phyloP scores from a whole-genome alignment of 177 flowering plant genomes.

The Vitis hybrid region DNA sequence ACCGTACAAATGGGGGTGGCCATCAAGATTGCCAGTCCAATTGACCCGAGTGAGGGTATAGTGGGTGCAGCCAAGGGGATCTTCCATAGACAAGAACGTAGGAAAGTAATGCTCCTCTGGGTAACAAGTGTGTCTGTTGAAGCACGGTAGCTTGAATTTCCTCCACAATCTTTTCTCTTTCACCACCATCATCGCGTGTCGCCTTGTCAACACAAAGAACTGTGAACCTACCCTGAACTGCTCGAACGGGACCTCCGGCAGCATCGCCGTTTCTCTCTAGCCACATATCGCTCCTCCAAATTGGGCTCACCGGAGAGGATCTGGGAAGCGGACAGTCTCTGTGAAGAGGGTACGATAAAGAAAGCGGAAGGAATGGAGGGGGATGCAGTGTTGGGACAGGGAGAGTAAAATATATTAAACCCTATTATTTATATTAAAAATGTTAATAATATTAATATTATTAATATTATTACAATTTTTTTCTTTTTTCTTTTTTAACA shows the following conservation, averaged over 20 bases:
- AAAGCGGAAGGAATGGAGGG: slow-evolving; percentile 62
- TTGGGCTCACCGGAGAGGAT: slow-evolving; percentile 43
- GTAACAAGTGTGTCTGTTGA: slow-evolving; percentile 57
- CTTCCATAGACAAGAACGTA: slow-evolving; percentile 70
- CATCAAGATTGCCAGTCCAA: slow-evolving; percentile 73
- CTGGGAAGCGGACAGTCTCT: slow-evolving; percentile 13
- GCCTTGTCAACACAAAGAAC: slow-evolving; percentile 60
- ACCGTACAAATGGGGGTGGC: slow-evolving; percentile 75
- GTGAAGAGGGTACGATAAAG: slow-evolving; percentile 42
- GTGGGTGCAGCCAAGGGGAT: slow-evolving; percentile 64
- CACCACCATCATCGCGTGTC: slow-evolving; percentile 61
- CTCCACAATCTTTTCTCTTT: slow-evolving; percentile 70
- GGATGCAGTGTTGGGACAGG: slow-evolving; percentile 68
- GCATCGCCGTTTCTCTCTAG: slow-evolving; percentile 72
- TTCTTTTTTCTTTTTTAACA: too few species aligned
- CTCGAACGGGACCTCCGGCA: slow-evolving; percentile 70
- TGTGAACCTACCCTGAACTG: slow-evolving; percentile 84
- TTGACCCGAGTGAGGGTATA: slow-evolving; percentile 76
- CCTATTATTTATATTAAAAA: too few species aligned
- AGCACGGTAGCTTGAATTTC: slow-evolving; percentile 77
- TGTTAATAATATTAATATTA: too few species aligned
- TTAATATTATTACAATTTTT: too few species aligned
- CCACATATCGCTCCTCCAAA: slow-evolving; percentile 57
- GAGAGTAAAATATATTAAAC: too few species aligned
- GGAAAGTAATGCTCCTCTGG: slow-evolving; percentile 97